Conservation (phyloP, 2,329 filamentous ascomycete species). For the Phialocephala subalpina region DNA sequence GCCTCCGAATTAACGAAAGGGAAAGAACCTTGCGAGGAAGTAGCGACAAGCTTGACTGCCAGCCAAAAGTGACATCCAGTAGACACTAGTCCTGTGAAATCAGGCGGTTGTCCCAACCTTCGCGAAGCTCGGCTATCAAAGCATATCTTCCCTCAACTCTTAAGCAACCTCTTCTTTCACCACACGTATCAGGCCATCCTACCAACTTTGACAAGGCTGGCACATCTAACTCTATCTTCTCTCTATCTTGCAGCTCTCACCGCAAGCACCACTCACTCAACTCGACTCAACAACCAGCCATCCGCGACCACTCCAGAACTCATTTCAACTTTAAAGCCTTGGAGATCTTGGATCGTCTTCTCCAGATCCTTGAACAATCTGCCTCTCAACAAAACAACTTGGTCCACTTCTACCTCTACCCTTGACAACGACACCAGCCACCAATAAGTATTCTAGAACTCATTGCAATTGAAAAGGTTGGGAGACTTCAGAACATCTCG, state of each 20-base stretch:
- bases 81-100: background rate
- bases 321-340: background rate
- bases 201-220: background rate
- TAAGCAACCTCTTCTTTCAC: background rate
- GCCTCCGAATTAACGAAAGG: background rate
- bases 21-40: background rate
- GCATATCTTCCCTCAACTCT: background rate
- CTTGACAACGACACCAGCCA: no score
- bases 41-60: background rate
- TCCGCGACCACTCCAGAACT: background rate
- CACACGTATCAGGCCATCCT: background rate
- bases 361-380: background rate
- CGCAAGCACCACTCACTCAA: background rate
- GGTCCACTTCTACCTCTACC: no score
- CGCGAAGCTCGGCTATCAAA: background rate
- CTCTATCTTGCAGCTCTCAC: constrained; percentile 10
- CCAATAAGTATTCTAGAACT: no score
- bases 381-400: no score
- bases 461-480: no score
- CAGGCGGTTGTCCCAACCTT: background rate
- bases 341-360: background rate
- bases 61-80: background rate
- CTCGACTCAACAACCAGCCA: background rate
- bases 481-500: no score
- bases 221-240: background rate